A percentile compares a stretch with the other conserved stretches of the same genome.
phyloP scores from a whole-genome alignment of 106 monocot species.

The Acorus gramineus region DNA sequence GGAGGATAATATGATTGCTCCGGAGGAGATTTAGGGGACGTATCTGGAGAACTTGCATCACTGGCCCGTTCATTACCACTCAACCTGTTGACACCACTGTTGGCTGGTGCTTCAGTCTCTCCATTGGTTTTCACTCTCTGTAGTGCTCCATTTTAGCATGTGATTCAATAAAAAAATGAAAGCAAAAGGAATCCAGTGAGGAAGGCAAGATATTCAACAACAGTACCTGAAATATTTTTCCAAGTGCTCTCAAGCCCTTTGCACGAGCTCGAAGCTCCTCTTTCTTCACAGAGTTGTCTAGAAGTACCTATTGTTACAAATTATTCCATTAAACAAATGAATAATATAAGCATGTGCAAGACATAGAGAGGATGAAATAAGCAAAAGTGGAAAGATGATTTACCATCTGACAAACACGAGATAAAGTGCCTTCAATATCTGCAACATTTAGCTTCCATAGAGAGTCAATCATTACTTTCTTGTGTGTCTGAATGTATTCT shows the following conservation, averaged over 20 bases:
- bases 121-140: constrained; percentile 40
- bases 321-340: no score
- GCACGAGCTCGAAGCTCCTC: constrained; percentile 93
- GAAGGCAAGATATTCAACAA: neutral
- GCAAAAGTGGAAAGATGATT: constrained; percentile 1
- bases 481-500: constrained; percentile 62
- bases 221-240: constrained; percentile 87
- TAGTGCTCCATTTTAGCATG: constrained; percentile 1
- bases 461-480: constrained; percentile 86
- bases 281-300: constrained; percentile 59
- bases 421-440: constrained; percentile 90
- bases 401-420: constrained; percentile 93
- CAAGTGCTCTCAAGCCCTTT: constrained; percentile 85
- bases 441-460: constrained; percentile 99
- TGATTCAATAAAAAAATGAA: neutral
- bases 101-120: constrained; percentile 28
- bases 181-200: neutral
- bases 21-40: constrained; percentile 39
- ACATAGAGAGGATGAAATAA: neutral
- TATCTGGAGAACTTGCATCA: constrained; percentile 52
- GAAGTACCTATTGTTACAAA: constrained; percentile 48
- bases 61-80: constrained; percentile 25
- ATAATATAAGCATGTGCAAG: neutral
- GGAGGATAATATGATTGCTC: constrained; percentile 16
- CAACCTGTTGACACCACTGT: constrained; percentile 26